Evolutionary conservation across 139 green algal species (phyloP).

Genomic region (Chlorella sp.): DNA sequence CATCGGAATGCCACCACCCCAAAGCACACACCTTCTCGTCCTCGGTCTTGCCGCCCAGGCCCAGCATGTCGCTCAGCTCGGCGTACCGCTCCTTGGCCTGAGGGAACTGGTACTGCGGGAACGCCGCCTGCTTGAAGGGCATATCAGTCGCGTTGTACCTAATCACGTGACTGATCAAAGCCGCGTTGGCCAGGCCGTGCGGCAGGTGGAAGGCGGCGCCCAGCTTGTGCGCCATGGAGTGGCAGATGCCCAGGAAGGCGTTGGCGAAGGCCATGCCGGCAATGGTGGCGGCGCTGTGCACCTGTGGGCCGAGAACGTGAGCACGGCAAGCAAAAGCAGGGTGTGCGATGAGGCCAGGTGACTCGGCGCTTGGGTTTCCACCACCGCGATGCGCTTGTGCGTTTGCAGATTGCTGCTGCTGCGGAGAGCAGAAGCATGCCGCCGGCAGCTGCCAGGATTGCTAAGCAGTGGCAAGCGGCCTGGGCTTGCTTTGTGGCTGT

Average conservation of each 20-base stretch:
- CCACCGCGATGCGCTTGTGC: too few relatives aligned
- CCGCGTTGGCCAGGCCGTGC: conserved; percentile 61
- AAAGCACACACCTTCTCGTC: too few relatives aligned
- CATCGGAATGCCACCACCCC: too few relatives aligned
- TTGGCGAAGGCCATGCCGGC: conserved; percentile 75
- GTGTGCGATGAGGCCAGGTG: too few relatives aligned
- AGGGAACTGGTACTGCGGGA: conserved; percentile 67
- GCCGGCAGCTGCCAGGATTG: too few relatives aligned
- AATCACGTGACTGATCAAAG: conserved; percentile 65
- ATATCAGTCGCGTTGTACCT: conserved; percentile 61
- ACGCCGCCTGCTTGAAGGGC: conserved; percentile 60
- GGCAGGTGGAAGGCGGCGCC: conserved; percentile 49
- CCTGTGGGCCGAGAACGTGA: not conserved
- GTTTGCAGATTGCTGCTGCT: too few relatives aligned
- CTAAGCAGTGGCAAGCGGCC: too few relatives aligned
- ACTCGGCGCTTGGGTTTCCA: too few relatives aligned
- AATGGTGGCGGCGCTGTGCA: conserved; percentile 66
- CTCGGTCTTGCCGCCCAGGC: conserved; percentile 35
- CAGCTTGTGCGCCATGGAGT: conserved; percentile 62
- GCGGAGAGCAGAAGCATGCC: too few relatives aligned
- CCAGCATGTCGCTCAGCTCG: conserved; percentile 46
- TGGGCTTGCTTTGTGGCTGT: too few relatives aligned
- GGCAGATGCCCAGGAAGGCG: conserved; percentile 69
- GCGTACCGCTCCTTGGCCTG: conserved; percentile 44
- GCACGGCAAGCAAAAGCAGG: too few relatives aligned